Evolutionary conservation across 495 filamentous ascomycete species (phyloP), one percentile per base, ranked within the genome.

Genomic region (Penicillium steckii): DNA sequence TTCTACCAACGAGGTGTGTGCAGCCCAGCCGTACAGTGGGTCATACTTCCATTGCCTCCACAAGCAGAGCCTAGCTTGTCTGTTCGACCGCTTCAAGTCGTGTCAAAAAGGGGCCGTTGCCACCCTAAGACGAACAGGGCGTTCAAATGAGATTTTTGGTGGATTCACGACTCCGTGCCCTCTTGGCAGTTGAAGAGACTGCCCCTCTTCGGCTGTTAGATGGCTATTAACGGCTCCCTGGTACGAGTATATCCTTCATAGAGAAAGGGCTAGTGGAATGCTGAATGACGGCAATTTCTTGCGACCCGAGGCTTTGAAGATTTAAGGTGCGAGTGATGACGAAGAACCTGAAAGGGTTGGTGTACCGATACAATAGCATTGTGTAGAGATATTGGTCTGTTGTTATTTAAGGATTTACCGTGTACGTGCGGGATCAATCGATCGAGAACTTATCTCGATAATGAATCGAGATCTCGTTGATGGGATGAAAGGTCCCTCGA

Each of bases 401-500:
- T n/a, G n/a, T n/a, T n/a, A n/a, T n/a, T n/a, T n/a, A n/a, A n/a
- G n/a, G n/a, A n/a, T n/a, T n/a, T n/a, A n/a, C n/a, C n/a, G n/a
- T n/a, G 19, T 8, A 41, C 38, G 3, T 8, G 38, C 17, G 38
- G 38, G 18, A 41, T 23, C 38, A 41, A 41, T 41, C 38, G 38
- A 41, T 41, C 38, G 38, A 23, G 21, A 17, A 41, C n/a, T 6
- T 41, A 26, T 26, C 22, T 40, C 30, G 32, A 48, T 48, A n/a
- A 3, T 19, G 8, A 12, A 54, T 40, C 42, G 42, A 56, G 53
- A 56, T 56, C 53, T 46, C 32, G 32, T 13, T 37, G 25, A 32
- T 27, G 12, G 4, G 3, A 35, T 37, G 33, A 37, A 12, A 13
- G 33, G 33, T 1, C 33, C 15, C 18, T 17, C n/a, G 10, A 15